Evolutionary conservation across 1,139 yeast species (phyloP).

Genomic region (Taphrina betulina): DNA sequence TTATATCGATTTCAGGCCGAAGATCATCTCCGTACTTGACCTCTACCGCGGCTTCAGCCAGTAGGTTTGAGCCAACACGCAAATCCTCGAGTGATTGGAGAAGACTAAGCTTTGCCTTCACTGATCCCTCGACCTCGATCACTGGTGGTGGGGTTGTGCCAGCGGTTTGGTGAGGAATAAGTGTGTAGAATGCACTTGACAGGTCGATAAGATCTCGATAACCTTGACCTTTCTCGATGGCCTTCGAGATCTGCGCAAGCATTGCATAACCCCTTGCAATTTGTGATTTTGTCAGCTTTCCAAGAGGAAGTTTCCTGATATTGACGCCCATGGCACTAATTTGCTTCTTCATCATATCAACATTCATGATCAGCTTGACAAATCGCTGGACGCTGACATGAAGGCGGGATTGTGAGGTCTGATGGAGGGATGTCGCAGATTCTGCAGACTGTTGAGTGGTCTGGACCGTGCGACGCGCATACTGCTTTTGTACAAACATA

Average conservation of each 20-base stretch:
- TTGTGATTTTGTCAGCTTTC: conserved; percentile 19
- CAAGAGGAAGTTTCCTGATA: conserved; percentile 12
- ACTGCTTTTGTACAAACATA: conserved; percentile 4
- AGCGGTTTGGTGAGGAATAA: conserved; percentile 11
- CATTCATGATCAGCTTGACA: conserved; percentile 15
- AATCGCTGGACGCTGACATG: conserved; percentile 4
- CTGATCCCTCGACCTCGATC: neutral
- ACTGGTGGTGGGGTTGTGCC: conserved; percentile 2
- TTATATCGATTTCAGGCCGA: conserved; percentile 11
- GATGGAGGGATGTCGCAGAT: neutral
- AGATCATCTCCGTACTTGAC: neutral
- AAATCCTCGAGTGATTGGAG: conserved; percentile 20
- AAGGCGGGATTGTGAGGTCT: neutral
- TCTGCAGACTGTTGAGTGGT: neutral
- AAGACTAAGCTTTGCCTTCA: conserved; percentile 7
- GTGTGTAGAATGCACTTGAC: conserved; percentile 17
- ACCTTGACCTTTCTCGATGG: neutral
- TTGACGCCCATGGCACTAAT: conserved; percentile 13
- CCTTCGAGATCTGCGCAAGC: conserved; percentile 3
- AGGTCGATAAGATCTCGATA: neutral
- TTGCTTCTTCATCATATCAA: conserved; percentile 11
- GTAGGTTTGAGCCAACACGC: conserved; percentile 2
- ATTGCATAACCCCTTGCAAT: conserved; percentile 9
- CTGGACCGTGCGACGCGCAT: too few species aligned
- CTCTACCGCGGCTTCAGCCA: neutral